Percentiles rank a stretch among this genome's conserved stretches.
phyloP scores from a whole-genome alignment of 495 filamentous ascomycete species.

The Penicillium cosmopolitanum region DNA sequence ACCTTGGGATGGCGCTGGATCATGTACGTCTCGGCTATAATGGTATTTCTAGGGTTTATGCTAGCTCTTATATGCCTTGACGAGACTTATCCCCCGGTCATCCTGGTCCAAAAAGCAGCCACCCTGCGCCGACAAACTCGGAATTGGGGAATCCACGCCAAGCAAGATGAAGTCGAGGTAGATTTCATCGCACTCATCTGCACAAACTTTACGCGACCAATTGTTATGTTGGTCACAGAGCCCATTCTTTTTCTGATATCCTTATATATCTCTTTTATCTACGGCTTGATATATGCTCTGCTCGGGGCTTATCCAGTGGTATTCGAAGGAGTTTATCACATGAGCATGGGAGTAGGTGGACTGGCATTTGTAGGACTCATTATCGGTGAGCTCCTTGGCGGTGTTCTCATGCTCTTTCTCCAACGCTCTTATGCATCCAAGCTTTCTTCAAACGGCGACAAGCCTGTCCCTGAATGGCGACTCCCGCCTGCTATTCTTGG shows the following conservation, averaged over 20 bases:
- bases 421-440: slow-evolving; percentile 30
- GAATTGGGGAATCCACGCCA: slow-evolving; percentile 53
- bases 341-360: slow-evolving; percentile 41
- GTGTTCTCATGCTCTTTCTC: slow-evolving; percentile 25
- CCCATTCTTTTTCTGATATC: slow-evolving; percentile 48
- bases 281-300: slow-evolving; percentile 48
- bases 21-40: slow-evolving; percentile 44
- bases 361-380: slow-evolving; percentile 46
- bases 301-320: slow-evolving; percentile 47
- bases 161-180: slow-evolving; percentile 49
- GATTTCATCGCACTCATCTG: slow-evolving; percentile 38
- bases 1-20: slow-evolving; percentile 52
- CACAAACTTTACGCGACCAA: slow-evolving; percentile 46
- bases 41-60: slow-evolving; percentile 31
- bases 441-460: slow-evolving; percentile 29
- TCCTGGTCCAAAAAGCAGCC: slow-evolving; percentile 42
- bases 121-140: slow-evolving; percentile 42
- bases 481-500: slow-evolving; percentile 50
- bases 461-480: slow-evolving; percentile 40
- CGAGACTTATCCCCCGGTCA: slow-evolving; percentile 44
- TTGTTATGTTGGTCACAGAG: slow-evolving; percentile 42
- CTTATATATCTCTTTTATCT: slow-evolving; percentile 48
- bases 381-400: slow-evolving; percentile 32
- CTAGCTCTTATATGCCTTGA: slow-evolving; percentile 31
- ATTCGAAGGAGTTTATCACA: slow-evolving; percentile 42